A percentile compares a stretch with the other conserved stretches of the same genome.
phyloP scores from a whole-genome alignment of 257 asterid species.

The Ilex aquifolium region DNA sequence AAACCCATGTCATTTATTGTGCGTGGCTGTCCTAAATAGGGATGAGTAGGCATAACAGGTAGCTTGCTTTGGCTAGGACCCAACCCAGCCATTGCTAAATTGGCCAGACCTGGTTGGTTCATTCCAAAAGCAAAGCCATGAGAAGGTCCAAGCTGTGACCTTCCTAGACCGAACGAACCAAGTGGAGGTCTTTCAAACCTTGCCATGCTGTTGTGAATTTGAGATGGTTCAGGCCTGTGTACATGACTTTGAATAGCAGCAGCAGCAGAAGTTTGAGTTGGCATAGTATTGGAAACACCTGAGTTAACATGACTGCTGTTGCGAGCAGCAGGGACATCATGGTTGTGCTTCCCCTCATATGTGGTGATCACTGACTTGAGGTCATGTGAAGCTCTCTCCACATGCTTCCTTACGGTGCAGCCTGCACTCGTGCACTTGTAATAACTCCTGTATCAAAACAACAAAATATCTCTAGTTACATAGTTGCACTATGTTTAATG shows the following conservation, averaged over 20 bases:
- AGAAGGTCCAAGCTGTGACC: constrained; percentile 41
- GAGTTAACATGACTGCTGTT: constrained; percentile 56
- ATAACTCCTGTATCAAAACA: constrained; percentile 56
- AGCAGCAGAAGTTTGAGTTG: constrained; percentile 21
- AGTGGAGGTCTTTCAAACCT: constrained; percentile 40
- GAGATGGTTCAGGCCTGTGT: constrained; percentile 38
- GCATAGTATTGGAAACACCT: constrained; percentile 16
- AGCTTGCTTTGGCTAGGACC: constrained; percentile 40
- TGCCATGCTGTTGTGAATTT: constrained; percentile 35
- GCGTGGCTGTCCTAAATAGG: constrained; percentile 37
- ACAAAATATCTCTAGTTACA: not conserved
- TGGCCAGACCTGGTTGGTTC: constrained; percentile 39
- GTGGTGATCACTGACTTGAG: constrained; percentile 74
- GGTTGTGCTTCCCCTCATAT: constrained; percentile 86
- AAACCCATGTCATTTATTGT: constrained; percentile 32
- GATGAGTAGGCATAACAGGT: constrained; percentile 28
- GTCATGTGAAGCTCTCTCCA: constrained; percentile 86
- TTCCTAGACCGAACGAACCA: constrained; percentile 35
- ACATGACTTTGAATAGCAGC: constrained; percentile 24
- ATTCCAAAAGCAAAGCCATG: constrained; percentile 46
- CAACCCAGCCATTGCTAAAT: constrained; percentile 36
- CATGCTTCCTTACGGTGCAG: constrained; percentile 75
- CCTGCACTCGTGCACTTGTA: constrained; percentile 84
- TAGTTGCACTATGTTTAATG: not conserved
- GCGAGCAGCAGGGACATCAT: constrained; percentile 78